A percentile compares a stretch with the other conserved stretches of the same genome.
Conservation (phyloP, 1,284 basidiomycete genomes). For the Ustilago bromivora region DNA sequence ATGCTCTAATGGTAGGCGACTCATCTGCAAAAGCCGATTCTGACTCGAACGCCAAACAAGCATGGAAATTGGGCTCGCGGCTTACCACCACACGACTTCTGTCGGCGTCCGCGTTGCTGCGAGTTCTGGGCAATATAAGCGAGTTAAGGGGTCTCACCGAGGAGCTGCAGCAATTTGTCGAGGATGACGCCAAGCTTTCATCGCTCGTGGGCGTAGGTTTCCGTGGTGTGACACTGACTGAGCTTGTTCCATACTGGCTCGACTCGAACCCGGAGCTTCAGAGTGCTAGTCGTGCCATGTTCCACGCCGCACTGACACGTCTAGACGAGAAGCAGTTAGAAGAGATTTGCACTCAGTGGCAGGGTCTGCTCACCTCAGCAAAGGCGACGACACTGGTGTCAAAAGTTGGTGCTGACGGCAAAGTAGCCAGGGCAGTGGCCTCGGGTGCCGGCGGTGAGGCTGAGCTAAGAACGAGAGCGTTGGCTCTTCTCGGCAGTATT, state of each 20-base stretch:
- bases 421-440: not conserved
- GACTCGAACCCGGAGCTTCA: slow-evolving; percentile 51
- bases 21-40: not conserved
- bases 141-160: slow-evolving; percentile 25
- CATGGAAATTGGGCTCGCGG: slow-evolving; percentile 36
- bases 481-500: slow-evolving; percentile 73
- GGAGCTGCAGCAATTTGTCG: slow-evolving; percentile 29
- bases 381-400: slow-evolving; percentile 5
- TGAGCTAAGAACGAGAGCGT: slow-evolving; percentile 26
- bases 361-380: slow-evolving; percentile 56
- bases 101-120: slow-evolving; percentile 36
- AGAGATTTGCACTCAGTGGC: slow-evolving; percentile 53
- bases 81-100: slow-evolving; percentile 36
- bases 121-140: slow-evolving; percentile 26
- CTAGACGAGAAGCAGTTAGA: slow-evolving; percentile 35
- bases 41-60: slow-evolving; percentile 1
- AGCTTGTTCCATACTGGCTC: slow-evolving; percentile 75
- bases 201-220: slow-evolving; percentile 29
- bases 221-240: slow-evolving; percentile 76
- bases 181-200: slow-evolving; percentile 20
- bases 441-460: not conserved
- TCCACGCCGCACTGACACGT: slow-evolving; percentile 21
- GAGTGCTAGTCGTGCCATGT: slow-evolving; percentile 32
- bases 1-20: slow-evolving; percentile 34
- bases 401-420: slow-evolving; percentile 9